Evolutionary conservation across 2,329 filamentous ascomycete species (phyloP), one percentile per base, ranked within the genome.

Genomic region (Aspergillus luchuensis): DNA sequence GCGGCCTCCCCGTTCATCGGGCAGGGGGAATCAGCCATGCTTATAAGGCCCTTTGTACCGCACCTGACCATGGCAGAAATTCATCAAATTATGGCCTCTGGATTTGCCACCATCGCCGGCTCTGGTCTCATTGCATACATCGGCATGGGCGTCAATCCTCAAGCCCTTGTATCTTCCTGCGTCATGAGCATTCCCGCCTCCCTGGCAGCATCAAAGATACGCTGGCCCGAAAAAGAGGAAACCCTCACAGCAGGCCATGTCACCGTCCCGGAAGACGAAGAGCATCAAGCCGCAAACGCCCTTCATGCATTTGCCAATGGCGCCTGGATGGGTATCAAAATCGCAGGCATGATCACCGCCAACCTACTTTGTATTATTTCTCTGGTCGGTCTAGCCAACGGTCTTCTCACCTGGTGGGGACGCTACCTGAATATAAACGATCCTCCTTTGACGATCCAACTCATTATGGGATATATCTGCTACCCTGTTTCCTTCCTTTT

Each of bases 161-260:
- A 96, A 74, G 92, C 91, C 3, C 82, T 97, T 50, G 89, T 97
- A 28, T 96, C 91, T 2, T 93, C 91, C 7, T 97, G 92, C 73
- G 92, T 97, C 75, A 97, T 97, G 93, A 93, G 90, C 69, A 97
- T 97, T 65, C 93, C 93, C 0, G 92, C 92, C 1, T 96, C 92
- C 3, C 84, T 97, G 13, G 92, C 92, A 54, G 88, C 95, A 63
- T 94, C 90, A 65, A 97, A 97, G 80, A 84, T 97, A 69, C 89
- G 93, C 59, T 97, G 90, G 75, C 93, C 93, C 2, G 93, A 97
- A 79, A 89, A 87, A 3, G 91, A 96, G 75, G 90, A 94, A 76
- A 91, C 91, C 0, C 81, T 96, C 38, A 97, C 92, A 0, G 89
- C 91, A 4, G 91, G 92, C 59, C 86, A 87, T 17, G 89, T 95